These are phyloP conservation scores for Heterobasidion annosum DNA, from an alignment of 1,284 basidiomycete species.

Conservation along the genomic window DNA sequence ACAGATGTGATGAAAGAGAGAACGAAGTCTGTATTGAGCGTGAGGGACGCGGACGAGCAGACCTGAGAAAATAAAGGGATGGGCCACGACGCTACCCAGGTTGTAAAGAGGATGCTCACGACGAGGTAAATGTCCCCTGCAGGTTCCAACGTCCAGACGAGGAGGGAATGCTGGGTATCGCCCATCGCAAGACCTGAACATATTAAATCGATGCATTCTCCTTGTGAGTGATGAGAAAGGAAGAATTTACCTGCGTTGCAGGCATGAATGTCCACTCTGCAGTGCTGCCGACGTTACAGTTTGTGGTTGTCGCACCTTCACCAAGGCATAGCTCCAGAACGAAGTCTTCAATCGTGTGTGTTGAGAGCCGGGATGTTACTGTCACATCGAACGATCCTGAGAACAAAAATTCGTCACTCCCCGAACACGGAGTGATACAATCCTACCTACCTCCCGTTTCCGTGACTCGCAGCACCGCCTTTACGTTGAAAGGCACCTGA, in stretches of 20 bases:
- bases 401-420: not conserved
- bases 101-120: constrained; percentile 26
- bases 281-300: constrained; percentile 54
- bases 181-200: constrained; percentile 63
- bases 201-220: too few relatives aligned
- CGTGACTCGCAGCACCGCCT: constrained; percentile 48
- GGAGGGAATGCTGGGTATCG: constrained; percentile 59
- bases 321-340: constrained; percentile 70
- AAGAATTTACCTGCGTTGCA: constrained; percentile 41
- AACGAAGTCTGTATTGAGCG: constrained; percentile 69
- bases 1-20: constrained; percentile 64
- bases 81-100: not conserved
- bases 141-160: constrained; percentile 60
- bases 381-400: constrained; percentile 67
- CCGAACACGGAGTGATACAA: not conserved
- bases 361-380: constrained; percentile 58
- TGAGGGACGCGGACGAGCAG: constrained; percentile 40
- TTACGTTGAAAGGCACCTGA: constrained; percentile 60
- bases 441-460: constrained; percentile 52
- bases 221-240: too few relatives aligned
- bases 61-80: constrained; percentile 22
- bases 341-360: constrained; percentile 62
- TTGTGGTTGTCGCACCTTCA: constrained; percentile 56
- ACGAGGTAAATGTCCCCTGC: constrained; percentile 69
- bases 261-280: constrained; percentile 78